These are phyloP conservation scores for Pythium utonaiense DNA, from an alignment of 352 stramenopile species.

Conservation along the genomic window DNA sequence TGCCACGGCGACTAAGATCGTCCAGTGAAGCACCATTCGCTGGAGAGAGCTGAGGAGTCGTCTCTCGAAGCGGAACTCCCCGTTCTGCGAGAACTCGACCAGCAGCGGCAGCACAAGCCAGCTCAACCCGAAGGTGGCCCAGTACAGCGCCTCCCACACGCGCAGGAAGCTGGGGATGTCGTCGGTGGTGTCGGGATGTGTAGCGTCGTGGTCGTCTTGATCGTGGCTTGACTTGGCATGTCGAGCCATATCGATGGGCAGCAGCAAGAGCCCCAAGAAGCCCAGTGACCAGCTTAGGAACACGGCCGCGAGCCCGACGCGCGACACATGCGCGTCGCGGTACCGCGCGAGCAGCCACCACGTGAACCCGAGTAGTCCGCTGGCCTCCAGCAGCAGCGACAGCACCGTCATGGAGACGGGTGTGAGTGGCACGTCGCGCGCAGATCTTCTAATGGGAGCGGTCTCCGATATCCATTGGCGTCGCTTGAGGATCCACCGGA, in stretches of 20 bases:
- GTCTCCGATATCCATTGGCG: not conserved
- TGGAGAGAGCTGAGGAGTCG: constrained; percentile 35
- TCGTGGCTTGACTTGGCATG: constrained; percentile 23
- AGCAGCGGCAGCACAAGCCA: constrained; percentile 65
- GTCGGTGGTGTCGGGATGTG: not conserved
- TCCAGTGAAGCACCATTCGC: constrained; percentile 56
- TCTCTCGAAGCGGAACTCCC: constrained; percentile 48
- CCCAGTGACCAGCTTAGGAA: constrained; percentile 59
- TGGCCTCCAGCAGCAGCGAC: constrained; percentile 35
- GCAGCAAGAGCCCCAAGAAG: constrained; percentile 55
- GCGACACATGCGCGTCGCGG: constrained; percentile 42
- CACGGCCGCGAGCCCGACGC: constrained; percentile 35
- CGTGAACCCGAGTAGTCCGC: constrained; percentile 49
- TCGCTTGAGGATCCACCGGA: not conserved
- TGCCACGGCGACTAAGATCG: constrained; percentile 29
- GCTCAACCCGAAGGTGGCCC: constrained; percentile 57
- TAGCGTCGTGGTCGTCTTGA: not conserved
- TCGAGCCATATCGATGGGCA: constrained; percentile 54
- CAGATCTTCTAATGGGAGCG: not conserved
- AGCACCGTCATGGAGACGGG: constrained; percentile 34
- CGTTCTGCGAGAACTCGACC: constrained; percentile 55
- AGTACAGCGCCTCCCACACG: constrained; percentile 61
- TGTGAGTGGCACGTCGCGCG: not conserved
- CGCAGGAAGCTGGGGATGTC: constrained; percentile 24
- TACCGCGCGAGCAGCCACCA: constrained; percentile 59